phyloP scores from a whole-genome alignment of 23 red algal species.

The Gracilaria gracilis region DNA sequence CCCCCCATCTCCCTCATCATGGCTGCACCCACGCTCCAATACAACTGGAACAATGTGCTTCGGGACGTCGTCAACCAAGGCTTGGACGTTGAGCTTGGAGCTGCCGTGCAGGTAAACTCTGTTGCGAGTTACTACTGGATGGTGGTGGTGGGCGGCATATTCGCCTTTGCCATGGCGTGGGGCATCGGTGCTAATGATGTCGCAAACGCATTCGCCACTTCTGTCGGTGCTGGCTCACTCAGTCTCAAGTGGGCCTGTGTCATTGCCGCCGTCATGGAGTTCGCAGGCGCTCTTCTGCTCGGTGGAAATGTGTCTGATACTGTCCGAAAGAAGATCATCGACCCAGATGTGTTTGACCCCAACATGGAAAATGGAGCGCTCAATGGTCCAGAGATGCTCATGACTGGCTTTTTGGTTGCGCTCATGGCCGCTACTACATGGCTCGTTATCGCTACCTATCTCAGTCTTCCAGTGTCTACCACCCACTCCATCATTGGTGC shows the following conservation, averaged over 20 bases:
- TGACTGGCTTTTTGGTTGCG: constrained; percentile 86
- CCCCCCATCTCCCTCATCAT: too few relatives aligned
- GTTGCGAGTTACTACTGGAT: constrained; percentile 69
- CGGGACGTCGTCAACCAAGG: too few relatives aligned
- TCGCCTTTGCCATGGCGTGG: constrained; percentile 86
- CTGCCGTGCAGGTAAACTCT: constrained; percentile 24
- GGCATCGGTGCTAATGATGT: constrained; percentile 95
- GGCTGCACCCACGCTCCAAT: too few relatives aligned
- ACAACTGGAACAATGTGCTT: too few relatives aligned
- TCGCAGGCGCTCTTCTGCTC: constrained; percentile 76
- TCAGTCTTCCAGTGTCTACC: constrained; percentile 88
- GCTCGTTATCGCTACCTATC: constrained; percentile 80
- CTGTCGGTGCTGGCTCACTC: constrained; percentile 85
- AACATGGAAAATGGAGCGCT: constrained; percentile 32
- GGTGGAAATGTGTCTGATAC: constrained; percentile 88
- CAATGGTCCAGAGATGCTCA: constrained; percentile 82
- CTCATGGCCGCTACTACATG: constrained; percentile 82
- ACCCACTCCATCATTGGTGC: constrained; percentile 87
- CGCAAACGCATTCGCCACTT: constrained; percentile 91
- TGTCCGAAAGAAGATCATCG: constrained; percentile 82
- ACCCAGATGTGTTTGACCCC: constrained; percentile 73
- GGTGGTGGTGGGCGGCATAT: constrained; percentile 73
- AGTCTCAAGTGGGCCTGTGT: constrained; percentile 77
- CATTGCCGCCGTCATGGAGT: constrained; percentile 78
- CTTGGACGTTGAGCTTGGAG: too few relatives aligned